A percentile compares a stretch with the other conserved stretches of the same genome.
phyloP scores from a whole-genome alignment of 1,284 basidiomycete genomes.

The Coriolopsis trogii region DNA sequence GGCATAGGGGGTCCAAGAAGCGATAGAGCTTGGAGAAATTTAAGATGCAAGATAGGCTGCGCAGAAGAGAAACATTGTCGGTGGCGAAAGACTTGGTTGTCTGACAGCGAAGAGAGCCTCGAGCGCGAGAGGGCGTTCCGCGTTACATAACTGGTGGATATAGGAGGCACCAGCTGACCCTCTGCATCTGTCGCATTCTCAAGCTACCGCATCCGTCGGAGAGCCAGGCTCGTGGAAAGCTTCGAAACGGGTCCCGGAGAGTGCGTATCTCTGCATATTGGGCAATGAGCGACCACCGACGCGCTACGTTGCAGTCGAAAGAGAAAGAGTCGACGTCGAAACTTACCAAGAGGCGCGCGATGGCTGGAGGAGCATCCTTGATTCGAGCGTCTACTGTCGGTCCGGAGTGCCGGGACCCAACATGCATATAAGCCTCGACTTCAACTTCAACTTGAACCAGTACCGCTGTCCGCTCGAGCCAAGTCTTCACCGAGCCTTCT shows the following conservation, averaged over 20 bases:
- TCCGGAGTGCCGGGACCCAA: too few relatives aligned
- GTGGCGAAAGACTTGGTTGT: neutral
- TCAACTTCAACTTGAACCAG: too few relatives aligned
- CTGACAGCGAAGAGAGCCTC: slow-evolving; percentile 9
- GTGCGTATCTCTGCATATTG: neutral
- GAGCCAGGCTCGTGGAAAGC: neutral
- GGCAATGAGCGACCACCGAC: too few relatives aligned
- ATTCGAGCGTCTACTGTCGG: too few relatives aligned
- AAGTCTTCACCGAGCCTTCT: too few relatives aligned
- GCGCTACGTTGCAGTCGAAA: too few relatives aligned
- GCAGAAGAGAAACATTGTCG: neutral
- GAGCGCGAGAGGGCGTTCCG: slow-evolving; percentile 6
- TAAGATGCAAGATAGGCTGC: neutral
- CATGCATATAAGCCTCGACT: too few relatives aligned
- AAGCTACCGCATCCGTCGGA: neutral
- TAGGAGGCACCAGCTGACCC: slow-evolving; percentile 19
- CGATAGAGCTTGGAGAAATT: neutral
- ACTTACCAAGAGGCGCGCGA: too few relatives aligned
- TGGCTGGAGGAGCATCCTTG: too few relatives aligned
- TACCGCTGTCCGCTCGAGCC: too few relatives aligned
- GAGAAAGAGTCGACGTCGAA: too few relatives aligned
- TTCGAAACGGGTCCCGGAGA: neutral
- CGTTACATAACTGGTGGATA: slow-evolving; percentile 23
- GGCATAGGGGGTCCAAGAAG: neutral
- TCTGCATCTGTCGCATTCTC: neutral